Evolutionary conservation across 2,329 filamentous ascomycete genomes (phyloP).

Genomic region (Cryphonectria nitschkei): DNA sequence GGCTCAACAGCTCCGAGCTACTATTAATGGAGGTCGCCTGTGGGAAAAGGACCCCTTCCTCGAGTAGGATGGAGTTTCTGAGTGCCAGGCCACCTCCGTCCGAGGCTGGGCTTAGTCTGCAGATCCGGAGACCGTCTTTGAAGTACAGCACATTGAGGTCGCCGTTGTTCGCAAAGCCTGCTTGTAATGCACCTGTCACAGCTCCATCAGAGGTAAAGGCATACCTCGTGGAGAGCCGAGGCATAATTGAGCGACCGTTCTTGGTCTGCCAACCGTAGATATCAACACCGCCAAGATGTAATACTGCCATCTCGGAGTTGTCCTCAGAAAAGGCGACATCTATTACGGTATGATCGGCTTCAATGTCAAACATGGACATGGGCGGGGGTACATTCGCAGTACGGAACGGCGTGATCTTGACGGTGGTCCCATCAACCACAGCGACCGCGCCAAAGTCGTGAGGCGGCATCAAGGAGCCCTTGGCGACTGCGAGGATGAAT

Average conservation of each 20-base stretch:
- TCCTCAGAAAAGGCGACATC: constrained; percentile 75
- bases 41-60: constrained; percentile 23
- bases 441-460: constrained; percentile 79
- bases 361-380: constrained; percentile 81
- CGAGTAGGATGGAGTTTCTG: constrained; percentile 29
- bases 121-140: constrained; percentile 34
- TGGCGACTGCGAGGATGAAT: constrained; percentile 68
- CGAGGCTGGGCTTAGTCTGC: constrained; percentile 21
- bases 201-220: constrained; percentile 42
- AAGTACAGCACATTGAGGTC: constrained; percentile 39
- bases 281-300: constrained; percentile 69
- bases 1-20: background rate
- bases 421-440: constrained; percentile 77
- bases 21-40: constrained; percentile 17
- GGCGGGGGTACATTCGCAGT: constrained; percentile 88
- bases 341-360: constrained; percentile 63
- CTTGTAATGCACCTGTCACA: constrained; percentile 40
- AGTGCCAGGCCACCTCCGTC: constrained; percentile 29
- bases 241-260: constrained; percentile 52
- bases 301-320: constrained; percentile 69
- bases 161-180: constrained; percentile 37
- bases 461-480: constrained; percentile 71
- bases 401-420: constrained; percentile 86
- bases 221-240: constrained; percentile 45
- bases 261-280: constrained; percentile 71